Evolutionary conservation across 768 basidiomycete genomes (phyloP), one percentile per base, ranked within the genome.

Genomic region (Boletus sp.): DNA sequence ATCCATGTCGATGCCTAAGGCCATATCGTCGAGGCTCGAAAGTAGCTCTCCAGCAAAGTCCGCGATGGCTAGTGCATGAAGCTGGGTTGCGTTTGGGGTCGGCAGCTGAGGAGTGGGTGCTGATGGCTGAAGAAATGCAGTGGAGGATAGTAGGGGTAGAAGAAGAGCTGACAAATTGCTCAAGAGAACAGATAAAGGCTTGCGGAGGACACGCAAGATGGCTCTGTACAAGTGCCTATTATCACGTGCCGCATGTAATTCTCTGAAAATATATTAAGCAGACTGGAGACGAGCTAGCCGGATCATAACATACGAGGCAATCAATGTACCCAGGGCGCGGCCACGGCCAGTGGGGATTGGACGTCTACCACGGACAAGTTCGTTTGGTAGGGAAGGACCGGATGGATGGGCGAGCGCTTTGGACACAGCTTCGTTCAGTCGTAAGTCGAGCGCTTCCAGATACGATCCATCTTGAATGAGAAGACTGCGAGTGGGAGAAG

Each of bases 381-480:
- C 88, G 51, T 68, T 71, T 11, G 76, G 68, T 44, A 70, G 60
- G 17, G 78, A 77, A 21, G 84, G 75, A 27, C 84, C 83, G 2
- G 76, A 63, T 14, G 88, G 86, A 59, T 85, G 85, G 21, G 80
- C 76, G 47, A 92, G 75, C 4, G 88, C 85, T 71, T 81, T 88
- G 51, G 88, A 87, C 14, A 90, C 87, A 0, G 87, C 88, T 69
- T 93, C 90, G 64, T 85, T 90, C 42, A 93, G 75, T 65, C 87
- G 90, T 51, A 90, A 75, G 60, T 84, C 79, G 42, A 92, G 80
- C 54, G 83, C 81, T 66, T 90, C 86, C 50, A 91, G 76, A 70
- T 90, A 92, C 13, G 88, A 88, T 52, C 86, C 87, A 68, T 91
- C 89, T 60, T 89, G 89, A 30, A 85, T 72, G 32, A 85, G 78